A percentile compares a stretch with the other conserved stretches of the same genome.
Evolutionary conservation across 495 filamentous ascomycete species (phyloP).

Genomic region (Sphaerosporella brunnea): DNA sequence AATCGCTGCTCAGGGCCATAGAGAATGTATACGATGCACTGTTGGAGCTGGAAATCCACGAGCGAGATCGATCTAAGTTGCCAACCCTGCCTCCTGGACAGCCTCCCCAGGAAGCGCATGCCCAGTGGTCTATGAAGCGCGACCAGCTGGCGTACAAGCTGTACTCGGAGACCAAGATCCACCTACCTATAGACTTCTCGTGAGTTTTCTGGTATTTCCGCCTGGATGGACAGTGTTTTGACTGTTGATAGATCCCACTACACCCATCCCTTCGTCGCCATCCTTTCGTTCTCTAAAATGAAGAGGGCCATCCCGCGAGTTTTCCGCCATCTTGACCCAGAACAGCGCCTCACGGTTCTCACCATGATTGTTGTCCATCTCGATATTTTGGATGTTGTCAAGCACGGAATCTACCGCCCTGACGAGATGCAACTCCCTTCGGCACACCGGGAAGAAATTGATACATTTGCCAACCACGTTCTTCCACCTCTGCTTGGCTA

Average conservation of each 20-base stretch:
- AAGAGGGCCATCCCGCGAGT: conserved; percentile 90
- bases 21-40: conserved; percentile 71
- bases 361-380: conserved; percentile 94
- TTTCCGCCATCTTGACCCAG: conserved; percentile 77
- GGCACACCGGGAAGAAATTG: conserved; percentile 70
- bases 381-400: conserved; percentile 77
- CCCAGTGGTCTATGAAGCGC: conserved; percentile 53
- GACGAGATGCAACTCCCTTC: conserved; percentile 51
- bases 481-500: conserved; percentile 79
- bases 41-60: conserved; percentile 87
- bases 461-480: conserved; percentile 69
- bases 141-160: conserved; percentile 59
- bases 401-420: conserved; percentile 46
- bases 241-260: conserved; percentile 29
- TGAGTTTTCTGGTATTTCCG: conserved; percentile 27
- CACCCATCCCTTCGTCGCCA: conserved; percentile 88
- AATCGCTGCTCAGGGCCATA: conserved; percentile 64
- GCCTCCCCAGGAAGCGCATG: conserved; percentile 37
- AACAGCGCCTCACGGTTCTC: conserved; percentile 82
- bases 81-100: conserved; percentile 33
- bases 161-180: conserved; percentile 71
- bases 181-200: conserved; percentile 58
- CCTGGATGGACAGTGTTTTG: conserved; percentile 12
- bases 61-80: conserved; percentile 45
- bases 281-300: conserved; percentile 85